Conservation (phyloP, 1,284 basidiomycete species). For the Fomitopsis schrenkii region DNA sequence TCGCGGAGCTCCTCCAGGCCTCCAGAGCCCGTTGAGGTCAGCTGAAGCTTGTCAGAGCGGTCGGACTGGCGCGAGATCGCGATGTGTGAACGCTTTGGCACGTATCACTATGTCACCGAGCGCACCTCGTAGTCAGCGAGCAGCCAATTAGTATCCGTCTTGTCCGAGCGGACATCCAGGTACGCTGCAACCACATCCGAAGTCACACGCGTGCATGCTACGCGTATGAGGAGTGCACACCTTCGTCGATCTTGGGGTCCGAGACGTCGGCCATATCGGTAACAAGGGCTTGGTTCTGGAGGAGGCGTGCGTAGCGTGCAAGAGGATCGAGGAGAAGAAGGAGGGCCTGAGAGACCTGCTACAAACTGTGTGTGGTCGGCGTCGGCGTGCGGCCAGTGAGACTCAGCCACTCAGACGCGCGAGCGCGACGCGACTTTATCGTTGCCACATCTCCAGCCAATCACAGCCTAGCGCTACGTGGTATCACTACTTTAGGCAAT, state of each 20-base stretch:
- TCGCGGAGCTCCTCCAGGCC: slow-evolving; percentile 76
- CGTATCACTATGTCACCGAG: not conserved
- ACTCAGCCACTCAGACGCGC: not conserved
- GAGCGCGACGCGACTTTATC: not conserved
- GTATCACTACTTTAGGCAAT: not conserved
- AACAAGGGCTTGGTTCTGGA: slow-evolving; percentile 25
- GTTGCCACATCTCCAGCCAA: not conserved
- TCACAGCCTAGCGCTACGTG: not conserved
- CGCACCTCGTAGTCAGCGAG: slow-evolving; percentile 82
- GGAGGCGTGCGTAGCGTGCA: slow-evolving; percentile 29
- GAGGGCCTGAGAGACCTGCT: slow-evolving; percentile 2
- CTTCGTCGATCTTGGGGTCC: slow-evolving; percentile 74
- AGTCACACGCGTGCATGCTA: slow-evolving; percentile 9
- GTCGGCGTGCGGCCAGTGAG: slow-evolving; percentile 2
- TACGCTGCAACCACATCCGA: slow-evolving; percentile 55
- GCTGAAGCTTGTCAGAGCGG: slow-evolving; percentile 76
- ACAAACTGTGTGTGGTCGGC: slow-evolving; percentile 4
- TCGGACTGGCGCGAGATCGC: slow-evolving; percentile 48
- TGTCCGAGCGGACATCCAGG: slow-evolving; percentile 78
- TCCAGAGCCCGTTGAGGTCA: slow-evolving; percentile 76
- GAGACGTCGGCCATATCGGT: slow-evolving; percentile 77
- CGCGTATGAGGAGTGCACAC: slow-evolving; percentile 35
- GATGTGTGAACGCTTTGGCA: not conserved
- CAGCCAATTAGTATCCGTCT: slow-evolving; percentile 82
- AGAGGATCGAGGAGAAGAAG: slow-evolving; percentile 20